phyloP scores from a whole-genome alignment of 257 asterid species.

The Nicotiana tomentosiformis region DNA sequence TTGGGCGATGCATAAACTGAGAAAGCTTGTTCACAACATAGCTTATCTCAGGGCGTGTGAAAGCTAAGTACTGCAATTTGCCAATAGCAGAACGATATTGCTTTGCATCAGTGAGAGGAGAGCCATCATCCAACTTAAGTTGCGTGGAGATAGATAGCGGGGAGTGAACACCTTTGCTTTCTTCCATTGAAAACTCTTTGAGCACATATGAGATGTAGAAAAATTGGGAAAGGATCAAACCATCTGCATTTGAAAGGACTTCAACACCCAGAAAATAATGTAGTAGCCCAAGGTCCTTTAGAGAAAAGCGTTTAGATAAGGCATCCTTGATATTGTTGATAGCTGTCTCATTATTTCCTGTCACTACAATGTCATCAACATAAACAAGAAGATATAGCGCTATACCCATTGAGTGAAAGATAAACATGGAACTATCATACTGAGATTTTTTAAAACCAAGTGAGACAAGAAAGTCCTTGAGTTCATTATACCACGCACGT shows the following conservation, averaged over 20 bases:
- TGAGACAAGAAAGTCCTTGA: not conserved
- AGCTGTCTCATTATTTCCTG: not conserved
- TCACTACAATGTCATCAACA: not conserved
- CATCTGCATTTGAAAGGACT: not conserved
- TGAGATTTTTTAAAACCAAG: not conserved
- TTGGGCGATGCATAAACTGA: not conserved
- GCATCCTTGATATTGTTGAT: not conserved
- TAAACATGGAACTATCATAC: not conserved
- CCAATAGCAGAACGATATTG: too few species aligned
- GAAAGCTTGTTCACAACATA: not conserved
- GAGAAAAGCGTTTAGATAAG: not conserved
- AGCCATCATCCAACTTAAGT: not conserved
- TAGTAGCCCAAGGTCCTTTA: not conserved
- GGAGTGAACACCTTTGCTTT: not conserved
- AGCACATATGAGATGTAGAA: not conserved
- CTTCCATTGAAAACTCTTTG: not conserved
- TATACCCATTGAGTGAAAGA: not conserved
- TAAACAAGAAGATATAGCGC: not conserved
- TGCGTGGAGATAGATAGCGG: not conserved
- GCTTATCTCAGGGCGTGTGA: not conserved
- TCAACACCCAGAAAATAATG: not conserved
- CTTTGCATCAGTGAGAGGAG: not conserved
- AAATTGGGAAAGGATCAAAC: not conserved
- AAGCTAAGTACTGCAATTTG: not conserved
- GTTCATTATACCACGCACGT: not conserved